phyloP scores from a whole-genome alignment of 495 filamentous ascomycete genomes.

The Sordaria brevicollis region DNA sequence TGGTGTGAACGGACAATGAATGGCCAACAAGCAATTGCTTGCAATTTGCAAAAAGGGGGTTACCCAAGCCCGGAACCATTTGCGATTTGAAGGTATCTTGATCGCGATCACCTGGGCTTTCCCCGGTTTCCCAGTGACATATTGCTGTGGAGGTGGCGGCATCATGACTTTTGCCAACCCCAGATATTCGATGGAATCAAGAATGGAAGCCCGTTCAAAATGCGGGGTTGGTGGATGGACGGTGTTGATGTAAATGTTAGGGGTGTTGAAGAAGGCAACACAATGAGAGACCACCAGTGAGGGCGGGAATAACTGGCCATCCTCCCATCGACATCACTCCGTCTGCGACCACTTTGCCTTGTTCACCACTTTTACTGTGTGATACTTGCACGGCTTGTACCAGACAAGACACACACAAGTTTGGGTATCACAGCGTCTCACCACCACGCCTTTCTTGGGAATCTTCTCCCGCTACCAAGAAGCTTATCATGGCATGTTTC shows the following conservation, averaged over 20 bases:
- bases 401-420: neutral
- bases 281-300: too few species aligned
- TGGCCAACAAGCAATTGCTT: neutral
- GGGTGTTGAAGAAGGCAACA: neutral
- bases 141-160: neutral
- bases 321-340: neutral
- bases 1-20: too few species aligned
- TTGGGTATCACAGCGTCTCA: neutral
- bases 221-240: neutral
- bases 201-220: neutral
- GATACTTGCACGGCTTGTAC: neutral
- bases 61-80: neutral
- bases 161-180: neutral
- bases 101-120: neutral
- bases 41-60: too few species aligned
- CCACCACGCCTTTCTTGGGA: neutral
- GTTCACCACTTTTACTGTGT: too few species aligned
- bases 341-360: neutral
- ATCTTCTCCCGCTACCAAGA: neutral
- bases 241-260: neutral
- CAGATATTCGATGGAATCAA: neutral
- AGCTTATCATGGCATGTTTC: neutral
- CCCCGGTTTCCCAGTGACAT: neutral
- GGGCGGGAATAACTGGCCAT: neutral
- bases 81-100: neutral